Evolutionary conservation across 177 flowering plant genomes (phyloP), one percentile per base, ranked within the genome.

Genomic region (Vitis hybrid): DNA sequence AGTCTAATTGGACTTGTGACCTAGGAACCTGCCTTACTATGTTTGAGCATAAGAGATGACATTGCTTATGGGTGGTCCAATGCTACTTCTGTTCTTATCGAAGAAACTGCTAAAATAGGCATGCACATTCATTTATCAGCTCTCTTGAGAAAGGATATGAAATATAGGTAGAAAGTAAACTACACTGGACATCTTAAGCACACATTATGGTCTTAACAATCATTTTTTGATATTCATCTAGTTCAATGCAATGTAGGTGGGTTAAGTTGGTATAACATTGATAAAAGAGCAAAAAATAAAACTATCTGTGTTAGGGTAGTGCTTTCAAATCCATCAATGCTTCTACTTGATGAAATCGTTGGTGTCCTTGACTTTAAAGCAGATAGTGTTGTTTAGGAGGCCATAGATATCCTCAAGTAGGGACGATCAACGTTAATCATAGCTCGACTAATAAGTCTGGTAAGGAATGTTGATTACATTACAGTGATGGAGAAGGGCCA

Each of bases 71-170:
- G 97, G 15, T 77, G 98, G 62, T 24, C 27, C 27, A 76, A 70
- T 74, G 92, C 87, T 73, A 87, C 97, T 51, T 40, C 72, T 54
- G 98, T 91, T 81, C 94, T 91, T 77, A 93, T 95, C 76, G 98
- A 88, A 79, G 99, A 95, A 78, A 97, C 99, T 71, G 98, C 99
- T 51, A 95, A 95, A 82, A 93, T 84, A 72, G 98, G 1, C 98
- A 87, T 87, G 99, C 95, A 18, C 99, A 95, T 82, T 84, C 97
- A 55, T 95, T 91, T 77, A 91, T 95, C 66, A 93, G 92, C 79
- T 93, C 94, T 19, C 91, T 95, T 52, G 91, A 83, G 24, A 21
- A 21, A 21, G 24, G 24, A 21, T 21, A 21, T 21, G 24, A 21
- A 21, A 21, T 21, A 21, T 21, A 21, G 24, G 24, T 21, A 21